phyloP scores from a whole-genome alignment of 257 asterid species.

The Agastache rugosa region DNA sequence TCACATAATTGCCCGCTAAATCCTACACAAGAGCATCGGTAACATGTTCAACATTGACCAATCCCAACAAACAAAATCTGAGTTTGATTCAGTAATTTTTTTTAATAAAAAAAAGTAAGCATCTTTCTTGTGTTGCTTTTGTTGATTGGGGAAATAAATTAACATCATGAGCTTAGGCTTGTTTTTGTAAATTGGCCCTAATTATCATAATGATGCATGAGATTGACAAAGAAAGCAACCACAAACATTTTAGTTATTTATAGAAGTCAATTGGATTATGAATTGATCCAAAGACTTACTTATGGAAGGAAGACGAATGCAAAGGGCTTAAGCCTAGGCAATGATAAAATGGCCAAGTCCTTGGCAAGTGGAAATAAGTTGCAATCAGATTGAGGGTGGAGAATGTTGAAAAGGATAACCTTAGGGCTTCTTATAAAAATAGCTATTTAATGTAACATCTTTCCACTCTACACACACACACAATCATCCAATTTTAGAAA shows the following conservation, averaged over 20 bases:
- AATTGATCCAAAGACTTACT: neutral
- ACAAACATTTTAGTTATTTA: neutral
- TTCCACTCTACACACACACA: neutral
- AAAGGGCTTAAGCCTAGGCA: neutral
- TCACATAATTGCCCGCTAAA: constrained; percentile 5
- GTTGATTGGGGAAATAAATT: neutral
- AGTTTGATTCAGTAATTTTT: neutral
- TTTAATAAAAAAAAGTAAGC: neutral
- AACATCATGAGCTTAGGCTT: constrained; percentile 7
- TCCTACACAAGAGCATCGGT: constrained; percentile 11
- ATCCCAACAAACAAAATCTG: constrained; percentile 29
- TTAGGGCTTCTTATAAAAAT: neutral
- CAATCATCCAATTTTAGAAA: no score
- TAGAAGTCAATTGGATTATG: neutral
- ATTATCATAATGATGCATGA: neutral
- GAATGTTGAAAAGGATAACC: constrained; percentile 9
- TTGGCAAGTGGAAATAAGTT: neutral
- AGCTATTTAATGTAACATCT: neutral
- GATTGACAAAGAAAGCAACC: neutral
- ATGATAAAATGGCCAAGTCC: neutral
- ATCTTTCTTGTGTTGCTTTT: neutral
- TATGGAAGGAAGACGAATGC: neutral
- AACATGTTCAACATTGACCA: constrained; percentile 14
- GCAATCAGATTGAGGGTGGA: neutral
- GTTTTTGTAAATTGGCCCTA: neutral